phyloP scores from a whole-genome alignment of 2,329 filamentous ascomycete species.

The Colletotrichum sp. region DNA sequence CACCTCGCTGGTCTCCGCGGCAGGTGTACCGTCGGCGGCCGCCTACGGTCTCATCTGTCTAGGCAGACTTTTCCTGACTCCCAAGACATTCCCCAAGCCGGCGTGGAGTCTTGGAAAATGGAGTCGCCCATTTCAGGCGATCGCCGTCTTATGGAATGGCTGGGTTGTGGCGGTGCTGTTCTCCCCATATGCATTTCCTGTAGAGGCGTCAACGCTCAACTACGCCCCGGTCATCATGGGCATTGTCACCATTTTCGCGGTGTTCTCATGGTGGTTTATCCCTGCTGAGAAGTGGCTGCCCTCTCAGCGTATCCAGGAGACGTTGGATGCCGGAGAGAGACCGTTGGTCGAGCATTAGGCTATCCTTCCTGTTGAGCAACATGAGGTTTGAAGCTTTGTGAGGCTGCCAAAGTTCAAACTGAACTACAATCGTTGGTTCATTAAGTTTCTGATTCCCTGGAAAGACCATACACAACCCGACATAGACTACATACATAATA shows the following conservation, averaged over 20 bases:
- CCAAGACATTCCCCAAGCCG: slow-evolving; percentile 50
- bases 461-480: background rate
- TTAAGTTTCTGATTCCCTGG: background rate
- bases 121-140: slow-evolving; percentile 52
- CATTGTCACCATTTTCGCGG: slow-evolving; percentile 50
- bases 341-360: background rate
- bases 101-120: slow-evolving; percentile 48
- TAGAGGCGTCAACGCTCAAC: slow-evolving; percentile 45
- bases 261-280: slow-evolving; percentile 52
- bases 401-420: background rate
- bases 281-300: slow-evolving; percentile 52
- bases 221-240: slow-evolving; percentile 58
- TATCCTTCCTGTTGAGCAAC: background rate
- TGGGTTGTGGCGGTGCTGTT: slow-evolving; percentile 54
- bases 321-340: slow-evolving; percentile 26
- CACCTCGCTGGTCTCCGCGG: slow-evolving; percentile 57
- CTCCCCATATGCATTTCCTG: slow-evolving; percentile 50
- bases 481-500: background rate
- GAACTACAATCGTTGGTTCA: background rate
- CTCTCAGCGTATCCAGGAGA: slow-evolving; percentile 44
- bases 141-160: slow-evolving; percentile 52
- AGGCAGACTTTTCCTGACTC: slow-evolving; percentile 50
- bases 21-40: slow-evolving; percentile 55
- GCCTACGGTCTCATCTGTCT: slow-evolving; percentile 57
- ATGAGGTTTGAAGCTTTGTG: background rate